phyloP scores from a whole-genome alignment of 1,139 yeast species.

The Scheffersomyces segobiensis region DNA sequence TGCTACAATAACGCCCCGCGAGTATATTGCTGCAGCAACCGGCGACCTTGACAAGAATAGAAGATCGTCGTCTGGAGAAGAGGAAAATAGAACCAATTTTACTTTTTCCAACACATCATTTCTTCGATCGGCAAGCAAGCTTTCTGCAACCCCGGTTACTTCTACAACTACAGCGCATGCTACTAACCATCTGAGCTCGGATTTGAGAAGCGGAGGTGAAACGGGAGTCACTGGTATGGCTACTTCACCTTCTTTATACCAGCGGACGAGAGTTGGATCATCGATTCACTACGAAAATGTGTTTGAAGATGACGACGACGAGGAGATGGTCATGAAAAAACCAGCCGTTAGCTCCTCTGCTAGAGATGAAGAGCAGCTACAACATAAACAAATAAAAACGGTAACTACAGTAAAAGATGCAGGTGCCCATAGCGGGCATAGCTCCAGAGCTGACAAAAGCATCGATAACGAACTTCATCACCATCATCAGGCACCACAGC shows the following conservation, averaged over 20 bases:
- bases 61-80: slow-evolving; percentile 9
- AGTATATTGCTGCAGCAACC: not conserved
- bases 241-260: slow-evolving; percentile 38
- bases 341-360: not conserved
- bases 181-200: slow-evolving; percentile 5
- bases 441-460: not conserved
- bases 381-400: not conserved
- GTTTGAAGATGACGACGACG: slow-evolving; percentile 57
- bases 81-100: slow-evolving; percentile 10
- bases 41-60: not conserved
- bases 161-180: slow-evolving; percentile 26
- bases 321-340: slow-evolving; percentile 10
- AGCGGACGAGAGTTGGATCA: slow-evolving; percentile 18
- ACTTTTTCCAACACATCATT: slow-evolving; percentile 14
- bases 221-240: slow-evolving; percentile 32
- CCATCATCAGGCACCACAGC: not conserved
- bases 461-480: slow-evolving; percentile 1
- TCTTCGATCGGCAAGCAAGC: slow-evolving; percentile 16
- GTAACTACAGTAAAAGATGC: not conserved
- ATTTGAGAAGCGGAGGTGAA: slow-evolving; percentile 1
- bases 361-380: not conserved
- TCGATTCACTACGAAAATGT: slow-evolving; percentile 47
- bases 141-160: slow-evolving; percentile 22
- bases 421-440: slow-evolving; percentile 1
- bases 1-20: not conserved